A percentile compares a stretch with the other conserved stretches of the same genome.
phyloP scores from a whole-genome alignment of 192 early-diverging fungal species.

The Coemansia sp. region DNA sequence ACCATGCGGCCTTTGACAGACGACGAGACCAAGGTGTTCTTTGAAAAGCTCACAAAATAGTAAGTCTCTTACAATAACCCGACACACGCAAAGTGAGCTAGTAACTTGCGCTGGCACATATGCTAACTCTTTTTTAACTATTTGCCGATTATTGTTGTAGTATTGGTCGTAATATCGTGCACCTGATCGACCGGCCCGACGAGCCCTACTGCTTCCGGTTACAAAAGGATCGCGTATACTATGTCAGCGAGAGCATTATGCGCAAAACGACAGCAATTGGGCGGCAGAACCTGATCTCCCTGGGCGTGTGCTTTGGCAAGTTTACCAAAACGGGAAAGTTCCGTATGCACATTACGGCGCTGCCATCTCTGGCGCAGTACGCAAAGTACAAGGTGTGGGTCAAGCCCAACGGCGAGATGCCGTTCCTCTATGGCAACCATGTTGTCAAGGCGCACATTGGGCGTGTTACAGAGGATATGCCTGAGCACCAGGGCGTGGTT shows the following conservation, averaged over 20 bases:
- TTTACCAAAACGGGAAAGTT: slow-evolving; percentile 99
- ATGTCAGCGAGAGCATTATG: slow-evolving; percentile 94
- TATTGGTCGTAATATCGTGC: slow-evolving; percentile 95
- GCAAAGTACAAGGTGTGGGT: slow-evolving; percentile 99
- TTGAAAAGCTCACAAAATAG: slow-evolving; percentile 98
- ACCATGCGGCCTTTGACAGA: slow-evolving; percentile 96
- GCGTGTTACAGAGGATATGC: slow-evolving; percentile 96
- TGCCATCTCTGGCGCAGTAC: slow-evolving; percentile 93
- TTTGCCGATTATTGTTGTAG: slow-evolving; percentile 10
- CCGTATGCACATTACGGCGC: slow-evolving; percentile 89
- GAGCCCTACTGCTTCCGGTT: slow-evolving; percentile 97
- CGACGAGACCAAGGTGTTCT: slow-evolving; percentile 96
- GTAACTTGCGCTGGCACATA: background rate
- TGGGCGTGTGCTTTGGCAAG: slow-evolving; percentile 99
- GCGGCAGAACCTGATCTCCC: slow-evolving; percentile 84
- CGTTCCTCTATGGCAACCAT: slow-evolving; percentile 98
- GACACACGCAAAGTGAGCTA: background rate
- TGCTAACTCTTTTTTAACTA: background rate
- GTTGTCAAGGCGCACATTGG: slow-evolving; percentile 97
- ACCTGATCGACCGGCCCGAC: slow-evolving; percentile 93
- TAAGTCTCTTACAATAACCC: slow-evolving; percentile 11
- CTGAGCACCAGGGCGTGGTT: slow-evolving; percentile 96
- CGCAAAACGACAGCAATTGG: slow-evolving; percentile 79
- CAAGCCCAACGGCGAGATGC: slow-evolving; percentile 99
- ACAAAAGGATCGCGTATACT: slow-evolving; percentile 95